phyloP scores from a whole-genome alignment of 805 yeast genomes.

The Wickerhamomyces chaumierensis region DNA sequence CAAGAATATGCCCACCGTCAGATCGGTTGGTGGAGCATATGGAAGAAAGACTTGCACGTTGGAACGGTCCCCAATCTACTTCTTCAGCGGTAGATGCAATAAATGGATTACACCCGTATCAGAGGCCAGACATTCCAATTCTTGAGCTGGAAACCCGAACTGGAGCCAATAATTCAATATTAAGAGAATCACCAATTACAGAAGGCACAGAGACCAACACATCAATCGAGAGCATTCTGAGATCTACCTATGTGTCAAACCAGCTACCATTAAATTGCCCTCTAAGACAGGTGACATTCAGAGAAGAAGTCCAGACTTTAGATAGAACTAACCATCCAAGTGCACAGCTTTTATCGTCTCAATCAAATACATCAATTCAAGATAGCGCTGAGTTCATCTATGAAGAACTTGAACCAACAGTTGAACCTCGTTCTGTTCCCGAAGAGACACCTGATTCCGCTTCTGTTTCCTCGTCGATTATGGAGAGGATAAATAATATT shows the following conservation, averaged over 20 bases:
- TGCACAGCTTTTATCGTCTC: background rate
- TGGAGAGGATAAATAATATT: background rate
- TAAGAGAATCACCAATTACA: background rate
- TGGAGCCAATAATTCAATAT: background rate
- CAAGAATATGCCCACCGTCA: slow-evolving; percentile 18
- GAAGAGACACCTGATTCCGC: background rate
- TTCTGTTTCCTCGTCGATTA: slow-evolving; percentile 1
- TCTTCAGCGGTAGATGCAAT: slow-evolving; percentile 19
- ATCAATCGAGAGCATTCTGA: slow-evolving; percentile 6
- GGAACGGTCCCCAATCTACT: slow-evolving; percentile 22
- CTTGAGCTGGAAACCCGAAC: slow-evolving; percentile 3
- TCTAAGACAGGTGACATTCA: slow-evolving; percentile 1
- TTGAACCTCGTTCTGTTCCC: too few species aligned
- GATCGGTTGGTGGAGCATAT: slow-evolving; percentile 19
- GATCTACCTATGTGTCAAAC: slow-evolving; percentile 5
- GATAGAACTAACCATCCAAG: background rate
- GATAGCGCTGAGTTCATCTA: background rate
- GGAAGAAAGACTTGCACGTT: slow-evolving; percentile 26
- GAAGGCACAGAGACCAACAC: slow-evolving; percentile 3
- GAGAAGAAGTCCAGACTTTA: slow-evolving; percentile 1
- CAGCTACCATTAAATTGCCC: background rate
- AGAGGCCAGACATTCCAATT: slow-evolving; percentile 13
- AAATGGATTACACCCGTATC: slow-evolving; percentile 23
- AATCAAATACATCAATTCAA: background rate
- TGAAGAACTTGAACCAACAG: background rate